These are phyloP conservation scores for Dorcoceras hygrometricum DNA, from an alignment of 257 asterid genomes.

Conservation along the genomic window DNA sequence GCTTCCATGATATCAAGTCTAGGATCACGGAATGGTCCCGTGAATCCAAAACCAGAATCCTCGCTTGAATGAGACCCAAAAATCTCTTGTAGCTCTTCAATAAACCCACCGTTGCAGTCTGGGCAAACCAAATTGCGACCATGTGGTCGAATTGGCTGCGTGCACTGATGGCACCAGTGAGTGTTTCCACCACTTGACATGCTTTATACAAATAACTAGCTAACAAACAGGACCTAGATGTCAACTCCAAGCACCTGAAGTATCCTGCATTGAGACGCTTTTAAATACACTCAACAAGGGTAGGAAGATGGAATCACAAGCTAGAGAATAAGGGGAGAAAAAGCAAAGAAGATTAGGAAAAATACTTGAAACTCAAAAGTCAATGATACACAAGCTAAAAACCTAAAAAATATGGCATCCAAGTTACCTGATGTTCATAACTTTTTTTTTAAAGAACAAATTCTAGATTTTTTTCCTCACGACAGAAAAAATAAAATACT, in stretches of 20 bases:
- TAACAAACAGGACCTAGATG: neutral
- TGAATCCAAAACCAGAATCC: slow-evolving; percentile 22
- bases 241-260: neutral
- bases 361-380: neutral
- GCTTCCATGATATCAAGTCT: slow-evolving; percentile 50
- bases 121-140: slow-evolving; percentile 34
- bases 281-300: neutral
- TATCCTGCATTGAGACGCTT: neutral
- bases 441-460: too few relatives aligned
- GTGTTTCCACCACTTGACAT: slow-evolving; percentile 24
- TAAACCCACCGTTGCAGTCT: slow-evolving; percentile 42
- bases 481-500: too few relatives aligned
- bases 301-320: neutral
- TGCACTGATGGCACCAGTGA: slow-evolving; percentile 54
- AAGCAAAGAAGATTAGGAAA: neutral
- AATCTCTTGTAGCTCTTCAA: slow-evolving; percentile 39
- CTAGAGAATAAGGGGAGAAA: neutral
- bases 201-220: neutral
- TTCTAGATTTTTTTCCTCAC: too few relatives aligned
- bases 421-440: too few relatives aligned
- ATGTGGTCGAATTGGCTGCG: slow-evolving; percentile 32
- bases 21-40: slow-evolving; percentile 1
- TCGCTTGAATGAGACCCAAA: slow-evolving; percentile 5
- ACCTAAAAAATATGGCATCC: neutral
- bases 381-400: neutral